Evolutionary conservation across 495 filamentous ascomycete genomes (phyloP), one percentile per base, ranked within the genome.

Genomic region (Sabuloglossum arenarium): DNA sequence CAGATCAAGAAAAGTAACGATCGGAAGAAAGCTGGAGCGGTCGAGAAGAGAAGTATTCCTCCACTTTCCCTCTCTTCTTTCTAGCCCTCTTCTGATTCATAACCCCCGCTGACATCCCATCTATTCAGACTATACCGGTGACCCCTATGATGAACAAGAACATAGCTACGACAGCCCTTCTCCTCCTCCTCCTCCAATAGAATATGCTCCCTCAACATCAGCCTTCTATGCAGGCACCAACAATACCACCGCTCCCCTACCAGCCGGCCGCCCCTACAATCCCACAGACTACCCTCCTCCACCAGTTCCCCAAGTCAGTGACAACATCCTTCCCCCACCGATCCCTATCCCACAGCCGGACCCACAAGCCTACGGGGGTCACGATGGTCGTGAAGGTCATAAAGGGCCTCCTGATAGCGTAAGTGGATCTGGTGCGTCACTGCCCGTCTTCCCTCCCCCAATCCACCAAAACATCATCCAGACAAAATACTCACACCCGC

Each of bases 1-100:
- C 74, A 79, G 60, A 74, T 74, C 56, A 67, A 78, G 58, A 83
- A 87, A 64, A 79, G 75, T 50, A 76, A 75, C 58, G 82, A 86
- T 58, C 73, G 76, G 63, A 76, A 79, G 64, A 67, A 66, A 60
- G 63, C 62, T 50, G 67, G 69, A 55, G 47, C 5, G 3, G 14
- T 1, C 16, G 47, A 27, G 63, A 63, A 54, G 67, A 71, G 59
- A 59, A 61, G 34, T 16, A 43, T 25, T n/a, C n/a, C 30, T 39
- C 28, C 28, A 3, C 1, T 39, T 37, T 24, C 6, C 1, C 14
- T 21, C 6, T 55, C 12, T 16, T 28, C 21, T 30, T n/a, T n/a
- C n/a, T n/a, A n/a, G n/a, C n/a, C n/a, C n/a, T n/a, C n/a, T n/a
- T n/a, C n/a, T n/a, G n/a, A 29, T 21, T 52, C 21, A 25, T 29